A percentile compares a stretch with the other conserved stretches of the same genome.
phyloP scores from a whole-genome alignment of 441 rosid species.

The Mallotus repandus region DNA sequence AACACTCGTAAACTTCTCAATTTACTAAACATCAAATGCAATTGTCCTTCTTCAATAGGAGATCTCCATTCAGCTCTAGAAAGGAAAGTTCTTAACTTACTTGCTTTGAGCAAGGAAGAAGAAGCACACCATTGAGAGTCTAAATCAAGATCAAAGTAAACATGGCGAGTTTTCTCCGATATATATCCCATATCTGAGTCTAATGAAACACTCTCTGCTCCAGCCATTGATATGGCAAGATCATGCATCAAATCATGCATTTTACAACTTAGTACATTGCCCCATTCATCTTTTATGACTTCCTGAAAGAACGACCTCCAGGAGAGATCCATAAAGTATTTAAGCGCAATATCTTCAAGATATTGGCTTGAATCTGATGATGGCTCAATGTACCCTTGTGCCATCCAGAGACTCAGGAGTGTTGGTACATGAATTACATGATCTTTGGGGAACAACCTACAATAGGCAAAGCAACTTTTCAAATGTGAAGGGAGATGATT shows the following conservation, averaged over 20 bases:
- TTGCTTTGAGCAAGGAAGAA: background rate
- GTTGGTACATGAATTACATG: background rate
- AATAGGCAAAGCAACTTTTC: constrained; percentile 29
- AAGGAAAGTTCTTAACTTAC: background rate
- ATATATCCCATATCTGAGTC: background rate
- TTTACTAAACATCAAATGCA: background rate
- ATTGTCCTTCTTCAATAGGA: background rate
- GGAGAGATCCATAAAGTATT: constrained; percentile 17
- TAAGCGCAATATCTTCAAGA: constrained; percentile 12
- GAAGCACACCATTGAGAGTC: background rate
- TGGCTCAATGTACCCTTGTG: constrained; percentile 20
- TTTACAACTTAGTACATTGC: constrained; percentile 7
- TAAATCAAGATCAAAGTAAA: background rate
- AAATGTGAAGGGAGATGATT: constrained; percentile 15
- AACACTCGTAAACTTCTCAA: constrained; percentile 17
- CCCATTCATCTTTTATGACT: constrained; percentile 5
- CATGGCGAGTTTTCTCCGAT: background rate
- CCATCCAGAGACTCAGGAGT: constrained; percentile 20
- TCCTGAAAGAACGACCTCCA: constrained; percentile 29
- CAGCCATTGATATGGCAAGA: constrained; percentile 21
- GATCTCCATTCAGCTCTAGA: background rate
- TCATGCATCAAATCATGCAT: constrained; percentile 36
- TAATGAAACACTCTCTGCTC: background rate
- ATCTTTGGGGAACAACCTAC: constrained; percentile 20
- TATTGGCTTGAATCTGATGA: background rate